Evolutionary conservation across 306 rosid genomes (phyloP), one percentile per base, ranked within the genome.

Genomic region (Casuarina glauca): DNA sequence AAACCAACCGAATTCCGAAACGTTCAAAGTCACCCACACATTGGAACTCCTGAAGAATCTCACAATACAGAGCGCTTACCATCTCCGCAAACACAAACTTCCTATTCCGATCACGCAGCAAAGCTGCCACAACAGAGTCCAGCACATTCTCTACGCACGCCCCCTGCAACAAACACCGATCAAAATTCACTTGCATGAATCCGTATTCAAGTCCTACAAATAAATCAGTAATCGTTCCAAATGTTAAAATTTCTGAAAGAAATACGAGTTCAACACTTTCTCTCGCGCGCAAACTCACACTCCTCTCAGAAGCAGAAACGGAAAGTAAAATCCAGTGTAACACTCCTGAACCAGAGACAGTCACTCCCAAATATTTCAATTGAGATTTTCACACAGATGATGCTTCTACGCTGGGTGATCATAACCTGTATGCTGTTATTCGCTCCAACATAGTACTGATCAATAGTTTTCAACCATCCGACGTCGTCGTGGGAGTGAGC

Each of bases 401-500:
- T 26, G 32, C 32, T 26, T 26, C 9, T 17, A 57, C 66, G 16
- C 7, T 4, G 4, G 12, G 1, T 1, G 39, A 48, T 12, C 32
- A 5, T 4, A 39, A 92, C 97, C 98, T 92, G 97, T 77, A 94
- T 89, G 43, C 72, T 78, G 57, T 90, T 94, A 20, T 92, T 92
- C 54, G 97, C 84, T 36, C 98, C 98, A 81, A 94, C 91, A 74
- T 85, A 94, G 84, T 92, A 94, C 81, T 94, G 98, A 79, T 94
- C 97, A 70, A 92, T 4, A 0, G 97, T 94, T 77, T 94, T 92
- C 54, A 94, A 73, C 98, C 98, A 94, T 11, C 98, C 98, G 4
- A 94, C 98, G 55, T 94, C 97, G 16, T 94, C 98, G 39, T 94
- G 97, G 0, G 88, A 80, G 70, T 94, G 98, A 32, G 98, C 20